Base-by-base conservation (phyloP, 106 monocot species). In the Dioscorea dumetorum region DNA sequence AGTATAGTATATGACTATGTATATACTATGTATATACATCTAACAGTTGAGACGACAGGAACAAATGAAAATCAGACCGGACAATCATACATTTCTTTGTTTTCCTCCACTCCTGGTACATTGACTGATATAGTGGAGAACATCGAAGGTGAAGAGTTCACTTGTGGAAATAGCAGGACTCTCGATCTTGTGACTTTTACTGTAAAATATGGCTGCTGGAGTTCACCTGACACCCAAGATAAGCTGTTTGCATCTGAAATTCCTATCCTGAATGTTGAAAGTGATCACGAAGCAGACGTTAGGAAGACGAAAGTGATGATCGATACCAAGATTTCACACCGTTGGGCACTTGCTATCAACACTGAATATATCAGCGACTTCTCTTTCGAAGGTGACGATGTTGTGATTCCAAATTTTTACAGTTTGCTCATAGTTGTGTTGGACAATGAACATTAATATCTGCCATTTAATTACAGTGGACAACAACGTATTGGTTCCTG, bases 261-360 rank as follows among this genome's bases (percentile, higher is more conserved):
- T 63, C 99, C 99, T 57, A 53, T 50, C 19, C 66, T 99, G 56
- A 74, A 60, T 57, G 85, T 99, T 48, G 78, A 85, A 77, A 78
- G 73, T 49, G 99, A 99, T 76, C n/a, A 74, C 9, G 50, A 69
- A 5, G 17, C 50, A 49, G 78, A 73, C 67, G 78, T 57, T 56
- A 82, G 99, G 65, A 71, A 73, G 57, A 93, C 99, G 66, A 61
- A 66, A 49, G 68, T 93, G 35, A 76, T 71, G 7, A 51, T 99
- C 18, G 87, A 99, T 75, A 90, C 99, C 12, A 90, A 81, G 78
- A 10, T 67, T 57, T 86, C 99, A 22, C 90, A 80, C 35, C 84
- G 99, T 35, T 99, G 99, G 99, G 24, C 77, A 13, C 78, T 93
- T 61, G 88, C 92, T 66, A 83, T 99, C 67, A 99, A 99, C 63